These are phyloP conservation scores for Clarkia xantiana DNA, from an alignment of 345 rosid genomes.

Conservation along the genomic window DNA sequence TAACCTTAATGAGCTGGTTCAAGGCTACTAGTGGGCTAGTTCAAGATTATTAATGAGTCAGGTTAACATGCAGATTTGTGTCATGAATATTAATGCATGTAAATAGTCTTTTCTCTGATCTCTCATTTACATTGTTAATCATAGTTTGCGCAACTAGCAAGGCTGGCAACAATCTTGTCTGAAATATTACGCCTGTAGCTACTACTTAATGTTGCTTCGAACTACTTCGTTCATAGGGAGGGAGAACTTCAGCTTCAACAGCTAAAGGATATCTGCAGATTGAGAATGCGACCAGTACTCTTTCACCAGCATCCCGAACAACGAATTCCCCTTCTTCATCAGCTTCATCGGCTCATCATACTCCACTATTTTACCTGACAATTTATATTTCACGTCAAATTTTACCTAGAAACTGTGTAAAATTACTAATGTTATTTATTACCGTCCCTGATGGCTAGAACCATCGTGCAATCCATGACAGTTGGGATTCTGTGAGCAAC, in stretches of 20 bases:
- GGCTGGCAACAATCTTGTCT: no score
- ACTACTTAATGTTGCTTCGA: no score
- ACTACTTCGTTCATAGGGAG: no score
- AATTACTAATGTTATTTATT: not conserved
- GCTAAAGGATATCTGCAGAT: conserved; percentile 1
- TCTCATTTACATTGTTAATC: no score
- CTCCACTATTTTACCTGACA: conserved; percentile 59
- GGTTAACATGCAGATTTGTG: no score
- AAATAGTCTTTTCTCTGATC: no score
- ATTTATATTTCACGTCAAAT: not conserved
- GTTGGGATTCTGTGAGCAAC: conserved; percentile 95
- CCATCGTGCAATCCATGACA: conserved; percentile 95
- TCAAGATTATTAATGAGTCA: no score
- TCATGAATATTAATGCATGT: no score
- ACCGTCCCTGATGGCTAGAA: conserved; percentile 80
- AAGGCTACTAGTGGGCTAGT: no score
- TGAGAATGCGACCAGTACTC: conserved; percentile 64
- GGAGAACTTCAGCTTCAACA: not conserved
- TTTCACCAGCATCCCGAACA: conserved; percentile 70
- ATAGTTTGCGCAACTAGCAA: no score
- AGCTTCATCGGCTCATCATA: conserved; percentile 60
- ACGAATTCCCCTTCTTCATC: conserved; percentile 47
- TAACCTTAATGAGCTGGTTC: no score
- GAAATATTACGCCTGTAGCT: no score
- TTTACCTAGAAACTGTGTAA: not conserved